Evolutionary conservation across 805 yeast species (phyloP).

Genomic region (Millerago galiae): DNA sequence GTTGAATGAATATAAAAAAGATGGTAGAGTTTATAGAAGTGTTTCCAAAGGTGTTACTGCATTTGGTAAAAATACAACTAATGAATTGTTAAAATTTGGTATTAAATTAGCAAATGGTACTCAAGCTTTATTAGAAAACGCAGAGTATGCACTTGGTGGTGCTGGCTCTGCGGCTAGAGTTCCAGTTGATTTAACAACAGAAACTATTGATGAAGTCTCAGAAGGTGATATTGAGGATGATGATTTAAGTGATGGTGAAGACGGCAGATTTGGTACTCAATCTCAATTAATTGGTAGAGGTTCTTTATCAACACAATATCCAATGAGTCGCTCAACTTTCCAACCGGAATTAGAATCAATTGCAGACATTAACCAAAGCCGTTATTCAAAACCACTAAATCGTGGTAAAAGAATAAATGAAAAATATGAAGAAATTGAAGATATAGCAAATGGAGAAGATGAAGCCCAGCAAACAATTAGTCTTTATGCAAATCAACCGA

Average conservation of each 20-base stretch:
- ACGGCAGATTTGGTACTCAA: conserved; percentile 1
- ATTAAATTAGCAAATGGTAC: conserved; percentile 86
- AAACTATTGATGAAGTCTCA: conserved; percentile 26
- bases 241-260: conserved; percentile 23
- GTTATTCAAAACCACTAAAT: neutral
- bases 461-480: conserved; percentile 44
- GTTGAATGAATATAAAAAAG: conserved; percentile 63
- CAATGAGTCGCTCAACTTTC: conserved; percentile 19
- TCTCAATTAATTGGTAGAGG: conserved; percentile 23
- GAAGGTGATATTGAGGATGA: conserved; percentile 27
- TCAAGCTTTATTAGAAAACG: conserved; percentile 69
- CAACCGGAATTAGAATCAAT: conserved; percentile 24
- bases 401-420: neutral
- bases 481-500: conserved; percentile 82
- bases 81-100: conserved; percentile 75
- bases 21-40: conserved; percentile 62
- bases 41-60: conserved; percentile 67
- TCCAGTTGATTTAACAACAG: conserved; percentile 14
- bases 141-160: conserved; percentile 78
- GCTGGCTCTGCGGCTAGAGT: conserved; percentile 49
- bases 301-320: conserved; percentile 15
- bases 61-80: conserved; percentile 73
- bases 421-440: conserved; percentile 7
- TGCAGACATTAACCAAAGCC: conserved; percentile 13
- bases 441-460: conserved; percentile 15